These are phyloP conservation scores for Cladosporium oxysporum DNA, from an alignment of 2,329 filamentous ascomycete species.

Conservation along the genomic window DNA sequence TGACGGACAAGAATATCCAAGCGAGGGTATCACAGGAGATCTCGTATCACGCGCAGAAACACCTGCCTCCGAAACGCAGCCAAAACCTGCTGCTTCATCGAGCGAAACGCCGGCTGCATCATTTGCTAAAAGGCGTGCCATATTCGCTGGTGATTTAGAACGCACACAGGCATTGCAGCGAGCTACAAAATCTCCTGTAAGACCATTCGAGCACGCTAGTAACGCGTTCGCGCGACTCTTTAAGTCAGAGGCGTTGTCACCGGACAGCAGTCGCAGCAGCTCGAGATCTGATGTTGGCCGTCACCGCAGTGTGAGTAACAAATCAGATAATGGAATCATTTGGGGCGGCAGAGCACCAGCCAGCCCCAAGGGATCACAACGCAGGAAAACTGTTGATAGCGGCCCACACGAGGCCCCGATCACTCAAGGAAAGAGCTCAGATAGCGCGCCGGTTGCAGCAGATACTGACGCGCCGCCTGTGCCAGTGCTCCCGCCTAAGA, in stretches of 20 bases:
- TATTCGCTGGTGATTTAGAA: conserved; percentile 35
- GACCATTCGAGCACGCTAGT: conserved; percentile 42
- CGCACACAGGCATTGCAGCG: conserved; percentile 33
- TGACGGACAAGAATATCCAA: conserved; percentile 20
- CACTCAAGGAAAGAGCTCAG: neutral
- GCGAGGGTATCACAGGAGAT: conserved; percentile 11
- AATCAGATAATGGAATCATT: conserved; percentile 16
- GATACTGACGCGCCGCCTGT: conserved; percentile 14
- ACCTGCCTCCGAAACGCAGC: neutral
- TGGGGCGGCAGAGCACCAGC: conserved; percentile 22
- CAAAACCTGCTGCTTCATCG: neutral
- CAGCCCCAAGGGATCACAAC: neutral
- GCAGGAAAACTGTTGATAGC: conserved; percentile 3
- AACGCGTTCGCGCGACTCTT: conserved; percentile 42
- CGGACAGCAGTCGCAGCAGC: conserved; percentile 16
- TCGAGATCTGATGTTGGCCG: neutral
- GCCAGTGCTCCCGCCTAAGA: conserved; percentile 8
- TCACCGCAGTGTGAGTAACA: conserved; percentile 20
- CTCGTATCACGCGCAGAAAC: neutral
- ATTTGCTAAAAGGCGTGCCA: conserved; percentile 33
- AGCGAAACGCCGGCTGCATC: conserved; percentile 10
- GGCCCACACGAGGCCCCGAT: neutral
- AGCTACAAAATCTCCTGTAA: conserved; percentile 37
- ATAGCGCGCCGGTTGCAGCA: neutral
- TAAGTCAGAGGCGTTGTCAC: conserved; percentile 27